Evolutionary conservation across 306 rosid genomes (phyloP).

Genomic region (Fragaria ananassa): DNA sequence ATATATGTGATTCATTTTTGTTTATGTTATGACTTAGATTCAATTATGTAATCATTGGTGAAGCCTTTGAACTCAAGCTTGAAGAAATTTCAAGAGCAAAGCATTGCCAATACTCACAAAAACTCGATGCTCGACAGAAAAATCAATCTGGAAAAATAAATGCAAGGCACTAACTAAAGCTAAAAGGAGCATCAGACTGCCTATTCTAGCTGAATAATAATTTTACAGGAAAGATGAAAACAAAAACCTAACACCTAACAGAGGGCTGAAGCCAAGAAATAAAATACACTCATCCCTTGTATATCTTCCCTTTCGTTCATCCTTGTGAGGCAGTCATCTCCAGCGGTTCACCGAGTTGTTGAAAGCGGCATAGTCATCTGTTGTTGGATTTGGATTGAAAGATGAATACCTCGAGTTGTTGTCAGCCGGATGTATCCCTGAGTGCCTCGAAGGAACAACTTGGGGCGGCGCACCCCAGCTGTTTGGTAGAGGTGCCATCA

Average conservation of each 20-base stretch:
- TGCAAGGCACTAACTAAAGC: not conserved
- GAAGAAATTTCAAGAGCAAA: not conserved
- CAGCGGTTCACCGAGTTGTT: not conserved
- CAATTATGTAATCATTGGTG: not conserved
- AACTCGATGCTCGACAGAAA: not conserved
- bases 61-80: not conserved
- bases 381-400: not conserved
- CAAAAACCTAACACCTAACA: not conserved
- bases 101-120: not conserved
- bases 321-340: constrained; percentile 7
- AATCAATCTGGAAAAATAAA: not conserved
- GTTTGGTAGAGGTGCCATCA: not conserved
- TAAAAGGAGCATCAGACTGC: not conserved
- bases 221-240: not conserved
- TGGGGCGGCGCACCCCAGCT: not conserved
- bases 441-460: not conserved
- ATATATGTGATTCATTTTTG: not conserved
- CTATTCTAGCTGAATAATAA: not conserved
- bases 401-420: not conserved
- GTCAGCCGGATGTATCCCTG: not conserved
- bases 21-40: not conserved
- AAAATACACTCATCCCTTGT: not conserved
- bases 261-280: not conserved
- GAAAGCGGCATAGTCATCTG: not conserved
- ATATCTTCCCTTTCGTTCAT: not conserved